These are phyloP conservation scores for Monosporascus sp. DNA, from an alignment of 2,329 filamentous ascomycete genomes.

Conservation along the genomic window DNA sequence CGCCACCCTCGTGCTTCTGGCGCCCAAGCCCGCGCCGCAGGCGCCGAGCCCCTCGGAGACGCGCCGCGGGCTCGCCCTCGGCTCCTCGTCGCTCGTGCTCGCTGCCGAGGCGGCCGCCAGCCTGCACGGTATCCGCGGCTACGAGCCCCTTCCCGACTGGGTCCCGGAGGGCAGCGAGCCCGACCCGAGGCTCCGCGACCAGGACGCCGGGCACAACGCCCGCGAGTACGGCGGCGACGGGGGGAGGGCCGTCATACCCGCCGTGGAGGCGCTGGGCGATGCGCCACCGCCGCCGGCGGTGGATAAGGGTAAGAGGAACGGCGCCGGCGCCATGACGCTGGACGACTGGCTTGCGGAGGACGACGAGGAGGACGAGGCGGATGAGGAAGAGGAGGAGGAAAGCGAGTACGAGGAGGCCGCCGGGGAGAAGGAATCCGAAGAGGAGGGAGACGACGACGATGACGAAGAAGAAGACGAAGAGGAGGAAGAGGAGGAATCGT, in stretches of 20 bases:
- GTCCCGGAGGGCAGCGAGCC: conserved; percentile 76
- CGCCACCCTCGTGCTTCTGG: conserved; percentile 82
- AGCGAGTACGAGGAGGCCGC: conserved; percentile 45
- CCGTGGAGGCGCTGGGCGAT: conserved; percentile 59
- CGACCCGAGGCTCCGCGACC: conserved; percentile 59
- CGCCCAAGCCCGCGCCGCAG: conserved; percentile 90
- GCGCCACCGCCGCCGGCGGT: conserved; percentile 36
- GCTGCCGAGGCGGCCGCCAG: conserved; percentile 61
- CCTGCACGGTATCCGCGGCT: conserved; percentile 69
- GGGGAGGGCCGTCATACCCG: conserved; percentile 44
- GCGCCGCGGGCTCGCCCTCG: conserved; percentile 71
- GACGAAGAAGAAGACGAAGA: conserved; percentile 39
- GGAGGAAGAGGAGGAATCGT: conserved; percentile 31
- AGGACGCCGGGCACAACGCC: conserved; percentile 25
- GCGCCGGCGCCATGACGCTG: conserved; percentile 65
- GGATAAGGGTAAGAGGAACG: conserved; percentile 43
- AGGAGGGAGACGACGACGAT: conserved; percentile 43
- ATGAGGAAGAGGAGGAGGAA: conserved; percentile 46
- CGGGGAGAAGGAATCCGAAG: conserved; percentile 46
- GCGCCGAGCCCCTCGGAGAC: conserved; percentile 84
- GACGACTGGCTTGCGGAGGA: conserved; percentile 89
- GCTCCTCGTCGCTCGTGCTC: conserved; percentile 79
- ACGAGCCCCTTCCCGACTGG: conserved; percentile 78
- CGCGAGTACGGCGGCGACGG: conserved; percentile 31
- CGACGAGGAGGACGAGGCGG: conserved; percentile 52